Evolutionary conservation across 2,329 filamentous ascomycete genomes (phyloP).

Genomic region (Pseudocercospora macadamiae): DNA sequence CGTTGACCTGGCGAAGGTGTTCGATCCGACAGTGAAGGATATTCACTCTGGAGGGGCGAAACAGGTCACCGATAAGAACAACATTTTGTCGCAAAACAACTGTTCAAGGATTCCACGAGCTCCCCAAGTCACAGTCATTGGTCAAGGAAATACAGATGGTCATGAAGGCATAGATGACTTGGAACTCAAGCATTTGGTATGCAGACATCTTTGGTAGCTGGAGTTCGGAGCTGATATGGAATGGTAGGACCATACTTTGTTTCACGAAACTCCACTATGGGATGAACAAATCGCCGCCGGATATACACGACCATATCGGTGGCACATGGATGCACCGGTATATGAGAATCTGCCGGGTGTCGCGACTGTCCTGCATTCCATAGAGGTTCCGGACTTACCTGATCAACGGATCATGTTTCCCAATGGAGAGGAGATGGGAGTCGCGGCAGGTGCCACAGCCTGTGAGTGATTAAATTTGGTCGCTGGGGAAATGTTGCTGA

Average conservation of each 20-base stretch:
- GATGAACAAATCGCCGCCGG: slow-evolving; percentile 20
- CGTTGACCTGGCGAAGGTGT: slow-evolving; percentile 22
- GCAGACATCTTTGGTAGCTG: background rate
- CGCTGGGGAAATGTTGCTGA: background rate
- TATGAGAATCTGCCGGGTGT: slow-evolving; percentile 37
- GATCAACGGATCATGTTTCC: slow-evolving; percentile 33
- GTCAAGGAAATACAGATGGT: slow-evolving; percentile 23
- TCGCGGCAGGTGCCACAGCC: slow-evolving; percentile 33
- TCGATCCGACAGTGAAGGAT: slow-evolving; percentile 24
- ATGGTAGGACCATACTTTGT: slow-evolving; percentile 29
- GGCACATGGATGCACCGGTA: slow-evolving; percentile 38
- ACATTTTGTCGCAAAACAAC: slow-evolving; percentile 16
- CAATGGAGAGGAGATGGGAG: slow-evolving; percentile 20
- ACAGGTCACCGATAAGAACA: slow-evolving; percentile 22
- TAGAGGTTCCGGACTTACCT: slow-evolving; percentile 29
- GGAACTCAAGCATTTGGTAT: slow-evolving; percentile 26
- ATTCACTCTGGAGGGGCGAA: slow-evolving; percentile 29
- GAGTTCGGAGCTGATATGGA: background rate
- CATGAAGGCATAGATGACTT: slow-evolving; percentile 25
- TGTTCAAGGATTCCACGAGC: slow-evolving; percentile 20
- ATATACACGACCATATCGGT: slow-evolving; percentile 35
- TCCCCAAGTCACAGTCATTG: slow-evolving; percentile 29
- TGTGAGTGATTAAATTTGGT: slow-evolving; percentile 30
- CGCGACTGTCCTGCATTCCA: slow-evolving; percentile 31
- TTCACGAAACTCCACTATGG: slow-evolving; percentile 35